Evolutionary conservation across 1,284 basidiomycete genomes (phyloP), one percentile per base, ranked within the genome.

Genomic region (Prillingera fragicola): DNA sequence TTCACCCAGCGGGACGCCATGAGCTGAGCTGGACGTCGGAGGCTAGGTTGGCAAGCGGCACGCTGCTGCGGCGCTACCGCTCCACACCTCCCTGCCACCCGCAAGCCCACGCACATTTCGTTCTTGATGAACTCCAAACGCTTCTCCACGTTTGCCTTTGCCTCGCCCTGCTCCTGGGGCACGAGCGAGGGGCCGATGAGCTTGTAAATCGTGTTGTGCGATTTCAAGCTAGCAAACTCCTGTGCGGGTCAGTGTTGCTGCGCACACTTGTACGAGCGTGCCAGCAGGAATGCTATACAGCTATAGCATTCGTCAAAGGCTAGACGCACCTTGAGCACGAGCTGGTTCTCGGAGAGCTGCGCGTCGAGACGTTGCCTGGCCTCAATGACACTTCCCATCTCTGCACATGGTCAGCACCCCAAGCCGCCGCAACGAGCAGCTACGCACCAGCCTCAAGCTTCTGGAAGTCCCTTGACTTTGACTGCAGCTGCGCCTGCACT

Each of bases 151-250:
- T 94, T 96, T 45, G 73, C 75, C 64, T 85, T 87, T 9, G 94
- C 94, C 58, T 97, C 95, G 5, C 71, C 70, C 58, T 84, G 82
- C 54, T 96, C 92, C 70, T 97, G 94, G 59, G 85, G 82, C 7
- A 97, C 81, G 18, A 98, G 78, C 2, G 91, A 85, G 1, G 90
- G 88, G 0, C 94, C 95, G 34, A 95, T 79, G 35, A 90, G 80
- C 73, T 98, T 98, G 77, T 84, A 98, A 8, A 98, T 79, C 8
- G 78, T 79, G 62, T 92, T 95, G 54, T 82, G 79, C 1, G 81
- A 72, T 37, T 83, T 84, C 44, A 96, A 72, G 21, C 75, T 73
- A n/a, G 74, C 72, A 62, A 97, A 91, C 72, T 96, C 92, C 88
- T 94, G 69, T 10, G 23, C 7, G 8, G 14, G 19, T 24, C n/a